phyloP scores from a whole-genome alignment of 225 moss, liverwort and hornwort species.

The Thuidium tamariscinum region DNA sequence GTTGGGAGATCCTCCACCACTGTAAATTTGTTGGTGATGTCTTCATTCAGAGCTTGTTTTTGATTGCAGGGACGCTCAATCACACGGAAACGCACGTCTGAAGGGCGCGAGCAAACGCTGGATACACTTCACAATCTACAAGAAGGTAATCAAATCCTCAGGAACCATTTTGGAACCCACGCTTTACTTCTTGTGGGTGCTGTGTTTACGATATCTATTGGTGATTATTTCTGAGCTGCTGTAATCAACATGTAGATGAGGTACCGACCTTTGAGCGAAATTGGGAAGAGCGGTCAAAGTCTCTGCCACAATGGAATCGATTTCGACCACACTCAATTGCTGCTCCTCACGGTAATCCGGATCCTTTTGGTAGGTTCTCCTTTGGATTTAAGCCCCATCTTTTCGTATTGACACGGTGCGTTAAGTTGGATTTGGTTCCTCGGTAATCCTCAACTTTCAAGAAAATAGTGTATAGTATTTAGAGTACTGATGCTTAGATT shows the following conservation, averaged over 20 bases:
- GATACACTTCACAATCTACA: constrained; percentile 47
- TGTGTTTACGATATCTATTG: background rate
- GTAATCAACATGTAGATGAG: constrained; percentile 26
- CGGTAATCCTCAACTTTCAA: background rate
- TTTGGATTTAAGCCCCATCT: background rate
- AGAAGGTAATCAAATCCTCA: constrained; percentile 20
- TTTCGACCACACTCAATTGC: constrained; percentile 32
- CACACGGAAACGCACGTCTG: constrained; percentile 42
- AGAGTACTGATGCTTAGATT: background rate
- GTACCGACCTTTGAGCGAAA: constrained; percentile 30
- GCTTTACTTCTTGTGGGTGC: background rate
- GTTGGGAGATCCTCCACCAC: background rate
- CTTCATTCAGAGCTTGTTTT: background rate
- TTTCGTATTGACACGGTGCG: background rate
- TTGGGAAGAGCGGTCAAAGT: constrained; percentile 38
- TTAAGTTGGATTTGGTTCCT: background rate
- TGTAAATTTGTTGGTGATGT: background rate
- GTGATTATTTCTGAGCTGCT: background rate
- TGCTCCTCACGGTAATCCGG: constrained; percentile 19
- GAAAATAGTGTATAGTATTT: background rate
- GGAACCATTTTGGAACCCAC: background rate
- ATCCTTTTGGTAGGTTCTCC: background rate
- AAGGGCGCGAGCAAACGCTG: constrained; percentile 41
- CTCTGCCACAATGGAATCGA: constrained; percentile 36
- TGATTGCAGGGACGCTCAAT: constrained; percentile 40